Percentiles rank a stretch among this genome's conserved stretches.
These are phyloP conservation scores for Cladosporium sp. DNA, from an alignment of 2,329 filamentous ascomycete genomes.

Conservation along the genomic window DNA sequence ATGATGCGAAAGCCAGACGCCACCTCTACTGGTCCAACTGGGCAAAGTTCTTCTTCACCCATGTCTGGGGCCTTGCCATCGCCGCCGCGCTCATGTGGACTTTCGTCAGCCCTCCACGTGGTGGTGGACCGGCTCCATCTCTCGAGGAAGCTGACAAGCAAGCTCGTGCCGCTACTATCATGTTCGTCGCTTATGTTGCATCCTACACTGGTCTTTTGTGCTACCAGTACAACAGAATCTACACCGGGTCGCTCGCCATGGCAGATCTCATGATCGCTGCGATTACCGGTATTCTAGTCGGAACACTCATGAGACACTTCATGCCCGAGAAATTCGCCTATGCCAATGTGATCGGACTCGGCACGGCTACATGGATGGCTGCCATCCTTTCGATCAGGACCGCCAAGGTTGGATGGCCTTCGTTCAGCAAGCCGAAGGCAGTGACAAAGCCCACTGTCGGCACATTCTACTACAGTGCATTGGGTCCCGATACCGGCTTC, in stretches of 20 bases:
- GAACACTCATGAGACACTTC: slow-evolving; percentile 39
- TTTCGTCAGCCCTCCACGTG: slow-evolving; percentile 36
- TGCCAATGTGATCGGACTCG: slow-evolving; percentile 47
- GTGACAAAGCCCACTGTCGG: slow-evolving; percentile 15
- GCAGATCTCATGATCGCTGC: slow-evolving; percentile 46
- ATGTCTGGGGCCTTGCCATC: slow-evolving; percentile 51
- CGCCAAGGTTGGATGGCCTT: slow-evolving; percentile 46
- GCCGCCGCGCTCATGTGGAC: slow-evolving; percentile 50
- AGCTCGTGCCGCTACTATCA: slow-evolving; percentile 39
- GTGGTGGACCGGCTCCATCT: background rate
- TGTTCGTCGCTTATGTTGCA: slow-evolving; percentile 48
- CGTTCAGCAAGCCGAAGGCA: slow-evolving; percentile 13
- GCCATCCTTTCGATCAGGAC: slow-evolving; percentile 47
- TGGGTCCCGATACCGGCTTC: slow-evolving; percentile 21
- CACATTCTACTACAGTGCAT: slow-evolving; percentile 11
- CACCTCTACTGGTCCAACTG: slow-evolving; percentile 50
- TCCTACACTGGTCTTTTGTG: slow-evolving; percentile 51
- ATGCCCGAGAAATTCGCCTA: slow-evolving; percentile 40
- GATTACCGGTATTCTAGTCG: slow-evolving; percentile 44
- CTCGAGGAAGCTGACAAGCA: background rate
- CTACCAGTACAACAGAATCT: slow-evolving; percentile 47
- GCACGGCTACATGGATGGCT: slow-evolving; percentile 48
- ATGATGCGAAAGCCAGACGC: slow-evolving; percentile 44
- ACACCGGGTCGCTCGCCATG: slow-evolving; percentile 46
- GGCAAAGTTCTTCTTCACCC: slow-evolving; percentile 46